Evolutionary conservation across 225 moss, liverwort and hornwort genomes (phyloP).

Genomic region (Asterella californica): DNA sequence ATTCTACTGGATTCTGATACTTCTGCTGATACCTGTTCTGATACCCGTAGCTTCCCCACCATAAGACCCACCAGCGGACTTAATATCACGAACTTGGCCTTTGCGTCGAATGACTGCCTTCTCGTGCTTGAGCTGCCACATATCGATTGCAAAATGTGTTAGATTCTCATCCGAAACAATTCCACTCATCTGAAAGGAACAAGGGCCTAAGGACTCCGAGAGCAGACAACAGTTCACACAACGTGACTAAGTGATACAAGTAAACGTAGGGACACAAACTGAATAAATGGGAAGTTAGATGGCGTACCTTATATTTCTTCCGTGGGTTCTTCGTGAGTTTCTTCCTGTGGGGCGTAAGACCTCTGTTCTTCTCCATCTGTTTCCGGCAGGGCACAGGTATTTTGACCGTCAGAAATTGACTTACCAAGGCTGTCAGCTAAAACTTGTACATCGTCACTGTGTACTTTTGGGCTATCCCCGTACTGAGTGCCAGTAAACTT

Average conservation of each 20-base stretch:
- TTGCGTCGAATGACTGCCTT: constrained; percentile 86
- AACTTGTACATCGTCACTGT: not conserved
- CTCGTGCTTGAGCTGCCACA: constrained; percentile 79
- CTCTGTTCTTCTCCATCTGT: constrained; percentile 99
- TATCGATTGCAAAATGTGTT: not conserved
- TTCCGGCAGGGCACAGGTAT: not conserved
- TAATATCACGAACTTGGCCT: constrained; percentile 81
- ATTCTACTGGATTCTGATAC: constrained; percentile 63
- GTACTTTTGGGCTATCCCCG: not conserved
- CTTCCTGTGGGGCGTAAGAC: constrained; percentile 88
- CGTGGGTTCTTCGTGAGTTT: constrained; percentile 92
- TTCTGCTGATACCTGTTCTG: constrained; percentile 84
- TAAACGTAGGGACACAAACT: not conserved
- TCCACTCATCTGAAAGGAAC: not conserved
- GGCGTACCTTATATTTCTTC: constrained; percentile 79
- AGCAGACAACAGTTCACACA: too few relatives aligned
- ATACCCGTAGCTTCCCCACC: constrained; percentile 89
- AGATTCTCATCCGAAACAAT: not conserved
- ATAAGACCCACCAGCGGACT: constrained; percentile 58
- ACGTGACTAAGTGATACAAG: too few relatives aligned
- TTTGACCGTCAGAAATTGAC: not conserved
- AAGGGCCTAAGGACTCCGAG: not conserved
- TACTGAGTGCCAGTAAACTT: too few relatives aligned
- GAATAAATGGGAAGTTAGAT: not conserved
- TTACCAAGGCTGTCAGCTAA: not conserved